These are phyloP conservation scores for Baorangia bicolor DNA, from an alignment of 768 basidiomycete genomes.

Conservation along the genomic window DNA sequence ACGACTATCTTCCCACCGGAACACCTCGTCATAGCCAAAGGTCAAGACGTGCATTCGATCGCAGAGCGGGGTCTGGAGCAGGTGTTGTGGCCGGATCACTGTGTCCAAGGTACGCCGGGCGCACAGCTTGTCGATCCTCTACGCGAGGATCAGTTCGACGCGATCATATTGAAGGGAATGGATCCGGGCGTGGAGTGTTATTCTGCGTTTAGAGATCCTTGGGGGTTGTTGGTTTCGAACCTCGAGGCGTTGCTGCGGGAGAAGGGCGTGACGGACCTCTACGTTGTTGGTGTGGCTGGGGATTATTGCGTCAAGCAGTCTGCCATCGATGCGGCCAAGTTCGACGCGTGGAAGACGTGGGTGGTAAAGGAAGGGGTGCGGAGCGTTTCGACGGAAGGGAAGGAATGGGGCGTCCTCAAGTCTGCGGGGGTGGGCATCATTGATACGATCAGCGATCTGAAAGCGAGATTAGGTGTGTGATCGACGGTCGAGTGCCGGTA, in stretches of 20 bases:
- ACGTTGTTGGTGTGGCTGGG: conserved; percentile 67
- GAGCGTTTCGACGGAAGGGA: conserved; percentile 36
- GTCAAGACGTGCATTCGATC: conserved; percentile 19
- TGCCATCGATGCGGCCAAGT: conserved; percentile 50
- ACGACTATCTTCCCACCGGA: conserved; percentile 36
- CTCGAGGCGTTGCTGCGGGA: conserved; percentile 44
- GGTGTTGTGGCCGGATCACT: conserved; percentile 81
- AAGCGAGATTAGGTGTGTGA: conserved; percentile 20
- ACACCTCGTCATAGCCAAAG: conserved; percentile 32
- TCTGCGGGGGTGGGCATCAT: conserved; percentile 36
- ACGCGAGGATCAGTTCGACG: conserved; percentile 39
- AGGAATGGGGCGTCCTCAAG: conserved; percentile 39
- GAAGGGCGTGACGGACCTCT: conserved; percentile 53
- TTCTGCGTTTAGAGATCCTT: conserved; percentile 71
- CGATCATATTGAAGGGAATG: conserved; percentile 53
- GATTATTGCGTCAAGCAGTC: conserved; percentile 75
- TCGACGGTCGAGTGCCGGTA: background rate
- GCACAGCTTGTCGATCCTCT: conserved; percentile 59
- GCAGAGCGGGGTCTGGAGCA: conserved; percentile 39
- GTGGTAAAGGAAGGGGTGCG: conserved; percentile 48
- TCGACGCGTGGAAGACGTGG: conserved; percentile 48
- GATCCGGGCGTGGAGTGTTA: conserved; percentile 70
- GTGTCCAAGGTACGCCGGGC: conserved; percentile 59
- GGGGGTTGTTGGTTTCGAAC: conserved; percentile 46
- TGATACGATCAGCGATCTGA: conserved; percentile 30